Evolutionary conservation across 2,329 filamentous ascomycete species (phyloP).

Genomic region (Verticillium tricorpus): DNA sequence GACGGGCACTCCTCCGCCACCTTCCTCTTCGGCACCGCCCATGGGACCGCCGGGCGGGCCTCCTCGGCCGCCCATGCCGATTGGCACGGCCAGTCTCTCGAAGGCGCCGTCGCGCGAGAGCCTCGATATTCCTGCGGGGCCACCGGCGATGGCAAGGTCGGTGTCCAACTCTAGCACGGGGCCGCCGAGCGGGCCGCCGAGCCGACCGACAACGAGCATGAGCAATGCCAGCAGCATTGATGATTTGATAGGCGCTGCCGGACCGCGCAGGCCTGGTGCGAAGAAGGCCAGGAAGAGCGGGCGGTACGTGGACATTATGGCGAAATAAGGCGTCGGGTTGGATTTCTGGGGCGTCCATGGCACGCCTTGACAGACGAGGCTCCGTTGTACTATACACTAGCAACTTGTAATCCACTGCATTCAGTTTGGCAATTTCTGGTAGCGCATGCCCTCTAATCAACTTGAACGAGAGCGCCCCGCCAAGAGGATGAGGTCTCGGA

Average conservation of each 20-base stretch:
- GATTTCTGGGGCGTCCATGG: background rate
- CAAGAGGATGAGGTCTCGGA: background rate
- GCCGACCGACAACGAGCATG: conserved; percentile 73
- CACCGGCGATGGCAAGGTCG: conserved; percentile 41
- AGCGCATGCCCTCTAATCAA: background rate
- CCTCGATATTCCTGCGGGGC: conserved; percentile 11
- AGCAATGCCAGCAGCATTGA: conserved; percentile 94
- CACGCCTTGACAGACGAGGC: background rate
- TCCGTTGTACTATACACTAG: conserved; percentile 1
- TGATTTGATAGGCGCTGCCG: conserved; percentile 75
- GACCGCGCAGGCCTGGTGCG: conserved; percentile 58
- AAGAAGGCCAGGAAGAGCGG: conserved; percentile 78
- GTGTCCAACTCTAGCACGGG: conserved; percentile 41
- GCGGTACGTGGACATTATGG: conserved; percentile 96
- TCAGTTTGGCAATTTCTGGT: background rate
- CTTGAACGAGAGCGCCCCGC: too few relatives aligned
- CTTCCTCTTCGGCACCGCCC: conserved; percentile 23
- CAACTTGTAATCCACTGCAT: conserved; percentile 1
- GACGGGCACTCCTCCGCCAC: conserved; percentile 46
- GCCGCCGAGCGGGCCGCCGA: conserved; percentile 50
- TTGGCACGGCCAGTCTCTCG: conserved; percentile 24
- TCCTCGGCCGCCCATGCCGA: conserved; percentile 17
- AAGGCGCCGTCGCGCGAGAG: conserved; percentile 22
- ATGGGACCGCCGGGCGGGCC: conserved; percentile 19
- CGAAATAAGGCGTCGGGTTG: conserved; percentile 41